phyloP scores from a whole-genome alignment of 345 rosid species.

The Salix brachista region DNA sequence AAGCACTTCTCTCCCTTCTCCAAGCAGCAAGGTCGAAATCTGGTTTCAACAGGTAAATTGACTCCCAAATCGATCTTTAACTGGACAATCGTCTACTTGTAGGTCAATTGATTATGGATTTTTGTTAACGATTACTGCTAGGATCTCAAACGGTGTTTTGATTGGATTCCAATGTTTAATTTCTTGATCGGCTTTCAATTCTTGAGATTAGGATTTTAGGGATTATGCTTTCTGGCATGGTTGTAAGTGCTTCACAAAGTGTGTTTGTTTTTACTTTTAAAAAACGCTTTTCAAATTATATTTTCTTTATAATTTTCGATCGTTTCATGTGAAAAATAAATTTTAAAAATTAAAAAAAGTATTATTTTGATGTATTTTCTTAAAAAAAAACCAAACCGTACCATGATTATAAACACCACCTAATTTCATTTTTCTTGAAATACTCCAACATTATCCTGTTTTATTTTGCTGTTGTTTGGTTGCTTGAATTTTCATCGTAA shows the following conservation, averaged over 20 bases:
- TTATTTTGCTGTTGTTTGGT: not conserved
- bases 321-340: too few species aligned
- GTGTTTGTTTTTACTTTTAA: too few species aligned
- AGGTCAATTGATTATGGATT: not conserved
- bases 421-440: not conserved
- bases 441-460: not conserved
- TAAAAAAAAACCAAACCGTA: too few species aligned
- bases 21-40: not conserved
- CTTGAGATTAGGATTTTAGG: not conserved
- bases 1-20: not conserved
- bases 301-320: too few species aligned
- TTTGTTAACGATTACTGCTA: not conserved
- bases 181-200: not conserved
- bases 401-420: too few species aligned
- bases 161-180: not conserved
- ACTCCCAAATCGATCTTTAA: not conserved
- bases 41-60: not conserved
- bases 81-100: not conserved
- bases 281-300: too few species aligned
- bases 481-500: not conserved
- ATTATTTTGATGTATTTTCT: too few species aligned
- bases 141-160: not conserved
- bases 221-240: not conserved
- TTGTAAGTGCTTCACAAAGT: not conserved
- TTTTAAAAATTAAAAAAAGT: too few species aligned